These are phyloP conservation scores for Coleophoma eucalyptorum DNA, from an alignment of 2,329 filamentous ascomycete species.

Conservation along the genomic window DNA sequence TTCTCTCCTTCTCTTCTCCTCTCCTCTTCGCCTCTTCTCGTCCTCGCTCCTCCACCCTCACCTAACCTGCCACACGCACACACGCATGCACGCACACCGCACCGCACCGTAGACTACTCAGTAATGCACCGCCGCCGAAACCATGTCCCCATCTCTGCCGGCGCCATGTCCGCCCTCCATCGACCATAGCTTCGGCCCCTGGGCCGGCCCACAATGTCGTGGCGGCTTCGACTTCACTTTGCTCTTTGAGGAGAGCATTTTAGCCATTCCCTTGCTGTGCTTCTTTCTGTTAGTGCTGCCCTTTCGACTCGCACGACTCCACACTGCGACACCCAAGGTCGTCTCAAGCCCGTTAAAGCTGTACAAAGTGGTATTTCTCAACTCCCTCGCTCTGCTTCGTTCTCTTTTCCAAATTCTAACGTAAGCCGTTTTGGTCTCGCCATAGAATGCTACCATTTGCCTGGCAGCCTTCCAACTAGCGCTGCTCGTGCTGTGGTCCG, in stretches of 20 bases:
- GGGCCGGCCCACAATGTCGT: slow-evolving; percentile 6
- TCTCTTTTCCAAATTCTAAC: neutral
- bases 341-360: slow-evolving; percentile 9
- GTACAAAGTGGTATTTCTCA: slow-evolving; percentile 15
- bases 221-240: slow-evolving; percentile 22
- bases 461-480: slow-evolving; percentile 8
- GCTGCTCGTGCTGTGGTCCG: slow-evolving; percentile 9
- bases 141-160: too few relatives aligned
- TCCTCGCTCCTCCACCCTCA: too few relatives aligned
- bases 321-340: slow-evolving; percentile 11
- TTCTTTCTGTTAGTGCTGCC: slow-evolving; percentile 15
- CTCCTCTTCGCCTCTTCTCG: too few relatives aligned
- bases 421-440: too few relatives aligned
- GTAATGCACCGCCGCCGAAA: too few relatives aligned
- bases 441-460: slow-evolving; percentile 6
- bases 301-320: slow-evolving; percentile 8
- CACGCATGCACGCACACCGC: too few relatives aligned
- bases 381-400: neutral
- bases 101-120: too few relatives aligned
- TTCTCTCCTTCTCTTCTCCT: too few relatives aligned
- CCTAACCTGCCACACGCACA: too few relatives aligned
- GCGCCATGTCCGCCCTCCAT: neutral
- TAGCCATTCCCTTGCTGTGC: slow-evolving; percentile 18
- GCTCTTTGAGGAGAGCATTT: slow-evolving; percentile 21
- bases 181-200: slow-evolving; percentile 13